A percentile compares a stretch with the other conserved stretches of the same genome.
phyloP scores from a whole-genome alignment of 768 basidiomycete species.

The Amanita fuliginea region DNA sequence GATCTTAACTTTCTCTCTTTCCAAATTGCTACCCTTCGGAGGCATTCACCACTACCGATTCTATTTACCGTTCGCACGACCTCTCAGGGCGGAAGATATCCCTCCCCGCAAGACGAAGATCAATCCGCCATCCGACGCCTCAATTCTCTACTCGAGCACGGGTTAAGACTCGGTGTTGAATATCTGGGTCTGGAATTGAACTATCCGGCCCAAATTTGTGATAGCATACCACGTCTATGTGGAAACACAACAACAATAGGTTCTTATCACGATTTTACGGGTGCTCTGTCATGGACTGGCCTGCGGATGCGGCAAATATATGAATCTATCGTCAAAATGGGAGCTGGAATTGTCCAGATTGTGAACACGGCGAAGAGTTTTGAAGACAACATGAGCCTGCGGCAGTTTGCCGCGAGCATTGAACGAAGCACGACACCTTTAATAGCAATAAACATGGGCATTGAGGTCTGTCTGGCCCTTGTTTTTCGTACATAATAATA shows the following conservation, averaged over 20 bases:
- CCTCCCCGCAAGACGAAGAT: slow-evolving; percentile 35
- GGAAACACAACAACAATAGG: slow-evolving; percentile 55
- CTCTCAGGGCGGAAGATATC: slow-evolving; percentile 64
- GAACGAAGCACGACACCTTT: slow-evolving; percentile 40
- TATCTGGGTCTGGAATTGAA: slow-evolving; percentile 68
- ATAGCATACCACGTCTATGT: slow-evolving; percentile 36
- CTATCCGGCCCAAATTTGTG: slow-evolving; percentile 38
- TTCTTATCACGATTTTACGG: slow-evolving; percentile 69
- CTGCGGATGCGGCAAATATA: slow-evolving; percentile 40
- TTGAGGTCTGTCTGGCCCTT: slow-evolving; percentile 14
- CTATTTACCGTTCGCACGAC: slow-evolving; percentile 68
- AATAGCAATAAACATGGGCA: slow-evolving; percentile 73
- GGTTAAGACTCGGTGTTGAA: slow-evolving; percentile 60
- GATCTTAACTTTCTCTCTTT: slow-evolving; percentile 42
- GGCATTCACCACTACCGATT: slow-evolving; percentile 52
- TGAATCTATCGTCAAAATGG: slow-evolving; percentile 29
- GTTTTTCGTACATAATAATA: not conserved
- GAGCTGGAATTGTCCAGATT: slow-evolving; percentile 65
- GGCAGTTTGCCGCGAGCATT: slow-evolving; percentile 38
- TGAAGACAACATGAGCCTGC: slow-evolving; percentile 53
- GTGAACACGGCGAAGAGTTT: slow-evolving; percentile 50
- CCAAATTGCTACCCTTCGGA: slow-evolving; percentile 56
- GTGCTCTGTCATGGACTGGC: slow-evolving; percentile 53
- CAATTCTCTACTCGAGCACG: slow-evolving; percentile 27
- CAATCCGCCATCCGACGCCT: slow-evolving; percentile 49